Conservation (phyloP, 208 protist species). For the Zelonia costaricensis region DNA sequence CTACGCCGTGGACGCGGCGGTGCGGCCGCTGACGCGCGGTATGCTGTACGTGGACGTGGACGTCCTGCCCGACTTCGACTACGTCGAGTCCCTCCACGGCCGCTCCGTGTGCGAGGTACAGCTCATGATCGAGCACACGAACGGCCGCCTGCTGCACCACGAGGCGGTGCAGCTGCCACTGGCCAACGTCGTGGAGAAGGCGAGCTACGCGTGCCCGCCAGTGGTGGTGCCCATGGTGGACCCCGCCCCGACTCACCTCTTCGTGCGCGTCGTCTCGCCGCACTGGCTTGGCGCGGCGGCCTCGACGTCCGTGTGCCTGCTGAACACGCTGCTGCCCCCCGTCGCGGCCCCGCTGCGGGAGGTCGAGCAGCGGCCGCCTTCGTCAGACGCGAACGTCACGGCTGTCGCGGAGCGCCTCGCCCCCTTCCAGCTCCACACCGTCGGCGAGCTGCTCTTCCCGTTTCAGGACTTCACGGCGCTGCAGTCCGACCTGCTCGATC, state of each 20-base stretch:
- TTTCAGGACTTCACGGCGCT: slow-evolving; percentile 95
- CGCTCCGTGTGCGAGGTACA: slow-evolving; percentile 88
- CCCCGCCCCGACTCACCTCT: slow-evolving; percentile 96
- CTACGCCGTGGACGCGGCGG: slow-evolving; percentile 88
- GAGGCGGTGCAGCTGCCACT: slow-evolving; percentile 95
- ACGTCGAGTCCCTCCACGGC: slow-evolving; percentile 92
- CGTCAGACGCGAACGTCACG: slow-evolving; percentile 63
- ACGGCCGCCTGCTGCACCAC: slow-evolving; percentile 97
- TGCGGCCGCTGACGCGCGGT: slow-evolving; percentile 96
- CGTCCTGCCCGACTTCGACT: slow-evolving; percentile 97
- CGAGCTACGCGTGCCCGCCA: slow-evolving; percentile 74
- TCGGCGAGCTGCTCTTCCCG: slow-evolving; percentile 83
- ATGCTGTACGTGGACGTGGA: slow-evolving; percentile 96
- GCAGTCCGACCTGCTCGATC: slow-evolving; percentile 94
- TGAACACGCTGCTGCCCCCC: slow-evolving; percentile 93
- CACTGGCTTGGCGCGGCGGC: slow-evolving; percentile 82
- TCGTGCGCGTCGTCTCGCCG: slow-evolving; percentile 90
- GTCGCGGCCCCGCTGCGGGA: slow-evolving; percentile 70
- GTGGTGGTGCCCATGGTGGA: slow-evolving; percentile 98
- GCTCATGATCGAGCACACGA: slow-evolving; percentile 96
- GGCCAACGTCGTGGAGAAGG: slow-evolving; percentile 55
- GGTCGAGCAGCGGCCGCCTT: slow-evolving; percentile 61
- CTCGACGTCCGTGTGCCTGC: slow-evolving; percentile 90
- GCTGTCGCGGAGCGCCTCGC: slow-evolving; percentile 74
- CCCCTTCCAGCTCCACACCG: slow-evolving; percentile 79